Evolutionary conservation across 2,329 filamentous ascomycete genomes (phyloP).

Genomic region (Aspergillus vadensis): DNA sequence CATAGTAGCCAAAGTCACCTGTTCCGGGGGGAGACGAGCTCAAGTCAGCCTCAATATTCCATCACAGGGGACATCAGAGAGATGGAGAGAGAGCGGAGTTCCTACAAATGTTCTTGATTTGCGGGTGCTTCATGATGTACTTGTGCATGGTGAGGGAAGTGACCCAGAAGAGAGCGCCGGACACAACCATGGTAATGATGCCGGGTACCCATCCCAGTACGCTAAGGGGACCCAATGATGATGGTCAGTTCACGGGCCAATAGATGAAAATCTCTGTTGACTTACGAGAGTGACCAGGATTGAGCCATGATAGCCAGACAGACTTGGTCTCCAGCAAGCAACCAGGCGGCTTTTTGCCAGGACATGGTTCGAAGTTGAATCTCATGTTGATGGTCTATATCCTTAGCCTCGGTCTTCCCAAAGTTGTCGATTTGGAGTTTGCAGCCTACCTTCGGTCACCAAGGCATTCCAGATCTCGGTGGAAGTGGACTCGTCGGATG

Average conservation of each 20-base stretch:
- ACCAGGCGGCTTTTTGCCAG: conserved; percentile 55
- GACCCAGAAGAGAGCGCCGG: conserved; percentile 51
- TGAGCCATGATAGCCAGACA: conserved; percentile 57
- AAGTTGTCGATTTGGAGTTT: too few relatives aligned
- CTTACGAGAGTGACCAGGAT: conserved; percentile 52
- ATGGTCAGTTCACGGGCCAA: background rate
- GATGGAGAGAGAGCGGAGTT: background rate
- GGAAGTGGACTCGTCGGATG: background rate
- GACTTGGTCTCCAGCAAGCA: conserved; percentile 53
- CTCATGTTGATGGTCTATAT: conserved; percentile 29
- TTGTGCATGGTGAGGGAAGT: conserved; percentile 56
- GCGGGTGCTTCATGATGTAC: conserved; percentile 55
- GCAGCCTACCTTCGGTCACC: background rate
- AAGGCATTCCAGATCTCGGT: conserved; percentile 3
- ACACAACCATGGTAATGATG: conserved; percentile 41
- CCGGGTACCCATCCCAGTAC: conserved; percentile 8
- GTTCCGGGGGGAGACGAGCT: background rate
- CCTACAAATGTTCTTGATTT: conserved; percentile 53
- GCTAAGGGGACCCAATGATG: background rate
- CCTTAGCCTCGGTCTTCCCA: background rate
- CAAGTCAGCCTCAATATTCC: background rate
- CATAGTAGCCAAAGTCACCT: conserved; percentile 11
- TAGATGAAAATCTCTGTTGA: background rate
- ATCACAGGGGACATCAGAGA: too few relatives aligned
- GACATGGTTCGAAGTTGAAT: conserved; percentile 57